These are phyloP conservation scores for Colletotrichum cereale DNA, from an alignment of 2,329 filamentous ascomycete genomes.

Conservation along the genomic window DNA sequence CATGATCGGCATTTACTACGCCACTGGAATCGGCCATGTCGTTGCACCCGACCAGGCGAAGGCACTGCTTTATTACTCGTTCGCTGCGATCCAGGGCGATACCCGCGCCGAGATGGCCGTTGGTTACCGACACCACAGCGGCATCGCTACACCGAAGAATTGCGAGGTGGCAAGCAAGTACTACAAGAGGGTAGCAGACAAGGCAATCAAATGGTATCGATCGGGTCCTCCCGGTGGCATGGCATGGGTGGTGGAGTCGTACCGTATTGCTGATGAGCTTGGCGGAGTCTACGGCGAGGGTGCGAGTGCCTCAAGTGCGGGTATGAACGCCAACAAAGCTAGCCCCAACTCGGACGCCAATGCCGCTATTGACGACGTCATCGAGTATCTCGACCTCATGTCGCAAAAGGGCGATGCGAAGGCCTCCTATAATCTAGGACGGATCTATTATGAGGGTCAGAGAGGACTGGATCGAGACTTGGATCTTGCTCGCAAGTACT, in stretches of 20 bases:
- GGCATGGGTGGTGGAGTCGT: constrained; percentile 80
- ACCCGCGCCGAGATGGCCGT: constrained; percentile 93
- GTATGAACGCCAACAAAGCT: constrained; percentile 81
- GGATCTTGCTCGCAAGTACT: constrained; percentile 81
- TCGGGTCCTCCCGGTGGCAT: constrained; percentile 92
- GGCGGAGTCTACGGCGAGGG: constrained; percentile 97
- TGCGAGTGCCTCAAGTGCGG: constrained; percentile 89
- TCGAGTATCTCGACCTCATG: constrained; percentile 93
- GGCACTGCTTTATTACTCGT: constrained; percentile 92
- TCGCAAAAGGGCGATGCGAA: constrained; percentile 90
- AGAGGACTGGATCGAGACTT: constrained; percentile 80
- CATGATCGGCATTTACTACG: constrained; percentile 96
- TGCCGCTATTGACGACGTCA: constrained; percentile 89
- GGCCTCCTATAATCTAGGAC: constrained; percentile 86
- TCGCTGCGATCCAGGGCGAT: constrained; percentile 87
- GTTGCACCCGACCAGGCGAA: constrained; percentile 90
- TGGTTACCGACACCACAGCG: constrained; percentile 85
- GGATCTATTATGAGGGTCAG: constrained; percentile 90
- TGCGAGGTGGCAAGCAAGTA: constrained; percentile 88
- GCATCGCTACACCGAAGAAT: constrained; percentile 86
- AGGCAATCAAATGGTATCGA: constrained; percentile 88
- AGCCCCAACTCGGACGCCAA: constrained; percentile 83
- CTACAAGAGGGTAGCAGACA: constrained; percentile 94
- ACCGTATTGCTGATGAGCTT: constrained; percentile 88
- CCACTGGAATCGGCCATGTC: constrained; percentile 86